Evolutionary conservation across 2,329 filamentous ascomycete genomes (phyloP).

Genomic region (Talaromyces sp.): DNA sequence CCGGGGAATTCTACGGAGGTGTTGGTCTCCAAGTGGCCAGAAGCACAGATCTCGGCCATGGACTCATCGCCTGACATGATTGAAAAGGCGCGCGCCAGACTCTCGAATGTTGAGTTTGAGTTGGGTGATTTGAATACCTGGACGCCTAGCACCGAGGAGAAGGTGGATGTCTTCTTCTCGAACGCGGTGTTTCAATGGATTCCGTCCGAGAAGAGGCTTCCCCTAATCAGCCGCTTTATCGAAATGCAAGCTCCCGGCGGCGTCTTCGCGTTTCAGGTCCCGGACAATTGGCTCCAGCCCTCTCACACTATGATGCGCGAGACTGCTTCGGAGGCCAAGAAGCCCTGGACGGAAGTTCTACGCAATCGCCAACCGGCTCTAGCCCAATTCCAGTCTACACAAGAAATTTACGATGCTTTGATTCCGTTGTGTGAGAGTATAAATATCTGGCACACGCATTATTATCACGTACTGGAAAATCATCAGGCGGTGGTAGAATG

Average conservation of each 20-base stretch:
- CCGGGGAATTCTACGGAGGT: constrained; percentile 58
- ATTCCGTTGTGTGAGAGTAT: constrained; percentile 43
- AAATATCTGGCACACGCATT: constrained; percentile 55
- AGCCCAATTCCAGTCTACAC: constrained; percentile 49
- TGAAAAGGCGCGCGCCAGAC: constrained; percentile 40
- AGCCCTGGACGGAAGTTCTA: constrained; percentile 42
- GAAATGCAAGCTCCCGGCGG: constrained; percentile 41
- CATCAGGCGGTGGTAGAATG: constrained; percentile 57
- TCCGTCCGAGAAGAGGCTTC: constrained; percentile 29
- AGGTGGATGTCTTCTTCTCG: constrained; percentile 49
- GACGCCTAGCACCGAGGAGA: constrained; percentile 21
- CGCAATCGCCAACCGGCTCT: constrained; percentile 34
- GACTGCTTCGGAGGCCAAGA: constrained; percentile 29
- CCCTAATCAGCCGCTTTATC: constrained; percentile 50
- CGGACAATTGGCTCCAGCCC: constrained; percentile 51
- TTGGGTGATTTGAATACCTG: constrained; percentile 49
- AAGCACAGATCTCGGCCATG: constrained; percentile 49
- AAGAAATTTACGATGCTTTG: constrained; percentile 51
- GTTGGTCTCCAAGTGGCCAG: constrained; percentile 48
- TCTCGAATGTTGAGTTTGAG: constrained; percentile 46
- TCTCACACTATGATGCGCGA: constrained; percentile 53
- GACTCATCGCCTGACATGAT: constrained; percentile 59
- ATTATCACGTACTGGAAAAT: constrained; percentile 51
- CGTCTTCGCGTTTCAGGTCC: constrained; percentile 55
- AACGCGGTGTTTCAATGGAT: constrained; percentile 63